These are phyloP conservation scores for Striga hermonthica DNA, from an alignment of 305 asterid species.

Conservation along the genomic window DNA sequence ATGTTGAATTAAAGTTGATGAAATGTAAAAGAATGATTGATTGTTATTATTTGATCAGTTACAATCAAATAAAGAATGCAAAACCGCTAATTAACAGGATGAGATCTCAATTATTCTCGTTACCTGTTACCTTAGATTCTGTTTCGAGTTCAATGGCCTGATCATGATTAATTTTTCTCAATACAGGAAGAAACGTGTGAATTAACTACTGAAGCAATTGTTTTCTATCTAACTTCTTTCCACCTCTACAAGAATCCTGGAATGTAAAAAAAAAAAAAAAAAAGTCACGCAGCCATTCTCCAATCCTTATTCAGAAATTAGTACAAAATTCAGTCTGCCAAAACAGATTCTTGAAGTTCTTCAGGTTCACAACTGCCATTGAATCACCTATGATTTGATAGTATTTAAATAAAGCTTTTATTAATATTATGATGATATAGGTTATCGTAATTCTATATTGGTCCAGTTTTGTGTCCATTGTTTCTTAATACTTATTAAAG, in stretches of 20 bases:
- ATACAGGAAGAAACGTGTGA: conserved; percentile 72
- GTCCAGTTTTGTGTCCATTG: too few relatives aligned
- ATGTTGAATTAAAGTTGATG: too few relatives aligned
- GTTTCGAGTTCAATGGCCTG: conserved; percentile 64
- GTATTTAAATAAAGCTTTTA: too few relatives aligned
- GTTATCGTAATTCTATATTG: too few relatives aligned
- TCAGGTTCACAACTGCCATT: too few relatives aligned
- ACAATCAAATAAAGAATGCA: conserved; percentile 24
- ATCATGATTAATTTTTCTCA: conserved; percentile 60
- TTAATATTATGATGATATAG: too few relatives aligned
- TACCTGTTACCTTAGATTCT: conserved; percentile 76
- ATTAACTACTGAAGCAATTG: conserved; percentile 71
- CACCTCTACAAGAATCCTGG: conserved; percentile 58
- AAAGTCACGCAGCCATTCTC: conserved; percentile 29
- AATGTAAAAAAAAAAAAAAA: conserved; percentile 20
- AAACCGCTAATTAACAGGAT: conserved; percentile 14
- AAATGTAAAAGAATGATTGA: too few relatives aligned
- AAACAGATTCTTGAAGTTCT: too few relatives aligned
- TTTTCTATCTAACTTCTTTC: conserved; percentile 51
- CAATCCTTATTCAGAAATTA: conserved; percentile 18
- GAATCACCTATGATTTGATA: too few relatives aligned
- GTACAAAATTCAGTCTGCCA: conserved; percentile 33
- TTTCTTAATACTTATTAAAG: too few relatives aligned
- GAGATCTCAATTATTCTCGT: conserved; percentile 22
- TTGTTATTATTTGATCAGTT: too few relatives aligned